phyloP scores from a whole-genome alignment of 345 rosid species.

The Eutrema heterophyllum region DNA sequence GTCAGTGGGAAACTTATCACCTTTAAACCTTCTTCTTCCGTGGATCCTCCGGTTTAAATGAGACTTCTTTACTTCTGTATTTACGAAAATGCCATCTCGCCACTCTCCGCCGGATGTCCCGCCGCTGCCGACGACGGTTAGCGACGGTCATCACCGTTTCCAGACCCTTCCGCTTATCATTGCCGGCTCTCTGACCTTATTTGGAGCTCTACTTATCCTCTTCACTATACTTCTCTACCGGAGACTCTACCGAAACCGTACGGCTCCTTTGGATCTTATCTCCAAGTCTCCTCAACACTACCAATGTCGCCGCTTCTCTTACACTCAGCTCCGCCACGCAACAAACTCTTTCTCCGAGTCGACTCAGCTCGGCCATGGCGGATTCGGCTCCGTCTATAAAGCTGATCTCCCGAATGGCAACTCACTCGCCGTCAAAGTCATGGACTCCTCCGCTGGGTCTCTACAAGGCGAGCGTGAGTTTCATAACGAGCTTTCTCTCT shows the following conservation, averaged over 20 bases:
- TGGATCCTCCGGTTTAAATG: conserved; percentile 18
- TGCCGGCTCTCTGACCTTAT: conserved; percentile 32
- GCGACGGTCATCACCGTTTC: conserved; percentile 9
- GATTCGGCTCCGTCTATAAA: conserved; percentile 78
- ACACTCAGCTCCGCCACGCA: conserved; percentile 69
- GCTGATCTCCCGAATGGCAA: conserved; percentile 37
- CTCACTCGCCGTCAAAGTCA: conserved; percentile 67
- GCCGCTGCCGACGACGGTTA: conserved; percentile 23
- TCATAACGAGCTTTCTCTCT: conserved; percentile 69
- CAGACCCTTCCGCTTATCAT: conserved; percentile 36
- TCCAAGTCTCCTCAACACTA: conserved; percentile 45
- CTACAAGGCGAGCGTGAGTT: conserved; percentile 79
- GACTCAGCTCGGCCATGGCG: conserved; percentile 87
- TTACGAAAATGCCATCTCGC: conserved; percentile 53
- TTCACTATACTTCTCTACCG: conserved; percentile 51
- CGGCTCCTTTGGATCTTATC: conserved; percentile 67
- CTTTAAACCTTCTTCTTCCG: conserved; percentile 2
- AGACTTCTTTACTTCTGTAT: conserved; percentile 13
- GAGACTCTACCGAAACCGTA: conserved; percentile 65
- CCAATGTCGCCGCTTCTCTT: conserved; percentile 71
- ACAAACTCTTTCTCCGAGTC: conserved; percentile 68
- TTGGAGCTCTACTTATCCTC: conserved; percentile 40
- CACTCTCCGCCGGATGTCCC: conserved; percentile 23
- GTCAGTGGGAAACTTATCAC: conserved; percentile 6
- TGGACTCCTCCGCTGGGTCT: conserved; percentile 51